A percentile compares a stretch with the other conserved stretches of the same genome.
phyloP scores from a whole-genome alignment of 2,329 filamentous ascomycete genomes.

The Cadophora luteo-olivacea region DNA sequence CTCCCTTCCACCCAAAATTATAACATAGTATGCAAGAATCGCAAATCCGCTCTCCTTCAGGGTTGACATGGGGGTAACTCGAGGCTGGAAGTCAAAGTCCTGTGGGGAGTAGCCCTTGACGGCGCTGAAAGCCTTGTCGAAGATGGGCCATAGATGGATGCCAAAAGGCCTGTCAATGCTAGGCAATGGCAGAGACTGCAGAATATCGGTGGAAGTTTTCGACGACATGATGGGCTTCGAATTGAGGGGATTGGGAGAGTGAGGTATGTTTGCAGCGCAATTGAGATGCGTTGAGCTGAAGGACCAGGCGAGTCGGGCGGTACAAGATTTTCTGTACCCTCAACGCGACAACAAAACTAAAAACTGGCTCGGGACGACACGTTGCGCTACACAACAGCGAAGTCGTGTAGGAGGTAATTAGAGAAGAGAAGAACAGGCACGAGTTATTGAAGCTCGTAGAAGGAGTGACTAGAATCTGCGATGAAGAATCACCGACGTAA shows the following conservation, averaged over 20 bases:
- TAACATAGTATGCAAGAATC: slow-evolving; percentile 86
- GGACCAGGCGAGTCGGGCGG: slow-evolving; percentile 22
- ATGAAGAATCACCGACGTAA: slow-evolving; percentile 28
- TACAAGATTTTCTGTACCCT: slow-evolving; percentile 19
- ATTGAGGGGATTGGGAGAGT: slow-evolving; percentile 10
- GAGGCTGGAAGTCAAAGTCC: slow-evolving; percentile 83
- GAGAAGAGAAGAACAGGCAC: slow-evolving; percentile 23
- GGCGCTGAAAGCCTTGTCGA: slow-evolving; percentile 82
- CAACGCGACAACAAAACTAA: slow-evolving; percentile 22
- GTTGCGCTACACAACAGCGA: slow-evolving; percentile 25
- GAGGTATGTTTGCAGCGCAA: slow-evolving; percentile 24
- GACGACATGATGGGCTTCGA: slow-evolving; percentile 19
- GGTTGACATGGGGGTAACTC: slow-evolving; percentile 88
- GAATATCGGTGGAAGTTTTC: slow-evolving; percentile 36
- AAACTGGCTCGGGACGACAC: slow-evolving; percentile 28
- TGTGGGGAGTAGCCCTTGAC: slow-evolving; percentile 82
- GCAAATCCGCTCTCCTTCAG: slow-evolving; percentile 81
- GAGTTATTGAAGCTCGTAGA: slow-evolving; percentile 37
- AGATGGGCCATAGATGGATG: slow-evolving; percentile 90
- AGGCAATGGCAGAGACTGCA: slow-evolving; percentile 69
- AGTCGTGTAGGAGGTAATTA: slow-evolving; percentile 34
- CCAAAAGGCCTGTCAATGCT: slow-evolving; percentile 93
- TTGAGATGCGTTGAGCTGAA: slow-evolving; percentile 22
- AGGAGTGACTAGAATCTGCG: slow-evolving; percentile 50
- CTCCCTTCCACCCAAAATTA: slow-evolving; percentile 93